These are phyloP conservation scores for Ustilago xerochloae DNA, from an alignment of 1,284 basidiomycete species.

Conservation along the genomic window DNA sequence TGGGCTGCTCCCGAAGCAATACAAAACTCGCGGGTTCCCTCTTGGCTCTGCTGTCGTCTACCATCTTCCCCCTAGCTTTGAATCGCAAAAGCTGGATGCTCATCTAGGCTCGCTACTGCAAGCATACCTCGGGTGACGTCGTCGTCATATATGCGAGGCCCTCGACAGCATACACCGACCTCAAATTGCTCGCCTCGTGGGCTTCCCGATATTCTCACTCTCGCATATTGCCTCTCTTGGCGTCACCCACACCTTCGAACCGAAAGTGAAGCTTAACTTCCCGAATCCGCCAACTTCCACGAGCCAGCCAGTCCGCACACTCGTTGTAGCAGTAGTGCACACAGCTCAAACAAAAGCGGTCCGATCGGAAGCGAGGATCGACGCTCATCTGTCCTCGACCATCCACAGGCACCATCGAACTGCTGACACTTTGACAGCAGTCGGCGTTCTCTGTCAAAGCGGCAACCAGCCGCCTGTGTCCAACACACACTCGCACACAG, in stretches of 20 bases:
- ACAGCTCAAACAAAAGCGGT: no score
- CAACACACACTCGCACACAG: no score
- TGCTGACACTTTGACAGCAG: no score
- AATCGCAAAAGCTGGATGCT: neutral
- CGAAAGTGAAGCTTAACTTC: no score
- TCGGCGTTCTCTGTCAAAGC: no score
- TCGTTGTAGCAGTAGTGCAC: no score
- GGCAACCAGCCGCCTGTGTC: no score
- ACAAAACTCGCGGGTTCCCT: no score
- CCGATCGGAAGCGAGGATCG: neutral
- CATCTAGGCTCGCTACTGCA: neutral
- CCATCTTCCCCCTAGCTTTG: neutral
- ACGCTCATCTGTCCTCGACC: neutral
- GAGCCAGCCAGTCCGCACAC: no score
- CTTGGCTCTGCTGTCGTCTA: neutral
- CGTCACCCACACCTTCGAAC: no score
- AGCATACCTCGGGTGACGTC: neutral
- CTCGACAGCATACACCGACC: neutral
- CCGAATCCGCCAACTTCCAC: no score
- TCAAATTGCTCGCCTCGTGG: neutral
- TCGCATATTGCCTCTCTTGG: neutral
- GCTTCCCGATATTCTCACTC: neutral
- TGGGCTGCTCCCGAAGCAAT: neutral
- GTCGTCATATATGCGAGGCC: constrained; percentile 1
- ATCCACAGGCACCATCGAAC: no score